Evolutionary conservation across 306 rosid species (phyloP), one percentile per base, ranked within the genome.

Genomic region (Carpinus fangiana): DNA sequence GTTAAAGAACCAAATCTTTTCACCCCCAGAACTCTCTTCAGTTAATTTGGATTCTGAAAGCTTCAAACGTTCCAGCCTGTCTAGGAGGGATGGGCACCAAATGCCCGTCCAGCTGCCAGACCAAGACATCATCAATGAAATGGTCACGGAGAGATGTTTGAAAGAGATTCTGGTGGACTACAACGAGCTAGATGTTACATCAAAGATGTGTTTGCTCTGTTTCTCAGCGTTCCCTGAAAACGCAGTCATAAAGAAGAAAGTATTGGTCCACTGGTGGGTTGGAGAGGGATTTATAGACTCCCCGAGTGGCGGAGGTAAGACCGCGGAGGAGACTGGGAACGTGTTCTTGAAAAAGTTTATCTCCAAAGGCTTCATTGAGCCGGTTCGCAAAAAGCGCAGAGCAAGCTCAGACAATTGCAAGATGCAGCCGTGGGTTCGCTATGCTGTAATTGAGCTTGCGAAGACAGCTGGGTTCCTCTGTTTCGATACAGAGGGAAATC

Each of bases 171-270:
- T 0, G 12, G 14, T 0, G 9, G 12, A 18, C 41, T 81, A 61
- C 74, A 0, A 17, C 0, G 52, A 0, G 60, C 67, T 70, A 48
- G 52, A 12, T 48, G 52, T 10, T 0, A 3, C 11, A 11, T 12
- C 13, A 12, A 11, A 48, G 56, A 7, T 0, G 10, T 81, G 84
- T 38, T 70, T 81, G 34, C 78, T 81, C 8, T 70, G 80, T 26
- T 81, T 81, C 61, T 75, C 84, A 4, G 73, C 38, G 8, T 81
- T 81, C 74, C 84, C 84, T 8, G 76, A 70, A 70, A 53, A 70
- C 6, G 80, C 7, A 0, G 18, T 16, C 23, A 70, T 81, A 21
- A 75, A 75, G 76, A 81, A 81, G 84, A 81, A 75, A 71, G 76
- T 75, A 3, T 12, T 81, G 51, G 34, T 52, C 46, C 73, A 81